Conservation (phyloP, 2,329 filamentous ascomycete species). For the Diaporthe citriasiana region DNA sequence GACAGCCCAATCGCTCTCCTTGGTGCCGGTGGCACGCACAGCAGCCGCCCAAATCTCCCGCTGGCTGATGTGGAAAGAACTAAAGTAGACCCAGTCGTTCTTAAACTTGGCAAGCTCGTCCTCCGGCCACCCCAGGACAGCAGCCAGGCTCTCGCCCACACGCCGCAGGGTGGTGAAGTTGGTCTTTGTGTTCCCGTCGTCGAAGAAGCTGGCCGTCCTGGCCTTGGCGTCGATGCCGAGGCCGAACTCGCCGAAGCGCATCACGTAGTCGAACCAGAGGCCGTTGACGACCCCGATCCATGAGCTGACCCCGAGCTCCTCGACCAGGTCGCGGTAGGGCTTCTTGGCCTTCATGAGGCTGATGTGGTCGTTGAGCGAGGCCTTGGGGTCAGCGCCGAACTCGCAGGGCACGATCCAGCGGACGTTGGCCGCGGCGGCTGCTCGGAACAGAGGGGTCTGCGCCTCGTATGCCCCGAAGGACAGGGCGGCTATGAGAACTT, state of each 20-base stretch:
- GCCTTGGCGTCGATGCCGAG: constrained; percentile 50
- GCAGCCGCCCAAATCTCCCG: constrained; percentile 53
- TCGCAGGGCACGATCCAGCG: constrained; percentile 51
- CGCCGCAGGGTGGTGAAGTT: constrained; percentile 50
- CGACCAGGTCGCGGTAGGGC: constrained; percentile 47
- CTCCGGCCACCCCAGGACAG: constrained; percentile 52
- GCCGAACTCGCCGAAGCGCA: constrained; percentile 47
- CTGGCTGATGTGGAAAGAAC: constrained; percentile 54
- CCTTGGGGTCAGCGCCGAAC: constrained; percentile 50
- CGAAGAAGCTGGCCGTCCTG: constrained; percentile 50
- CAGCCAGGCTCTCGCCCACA: constrained; percentile 54
- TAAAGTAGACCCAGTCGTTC: constrained; percentile 52
- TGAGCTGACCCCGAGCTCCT: constrained; percentile 49
- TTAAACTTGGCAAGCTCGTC: constrained; percentile 47
- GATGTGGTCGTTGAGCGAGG: constrained; percentile 43
- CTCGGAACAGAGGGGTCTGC: constrained; percentile 47
- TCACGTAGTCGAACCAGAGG: constrained; percentile 53
- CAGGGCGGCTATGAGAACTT: background rate
- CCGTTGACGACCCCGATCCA: constrained; percentile 53
- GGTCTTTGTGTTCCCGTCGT: constrained; percentile 48
- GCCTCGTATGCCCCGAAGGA: background rate
- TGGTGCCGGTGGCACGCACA: constrained; percentile 50
- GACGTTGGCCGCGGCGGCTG: constrained; percentile 51
- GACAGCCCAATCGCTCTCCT: constrained; percentile 17
- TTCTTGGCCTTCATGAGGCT: constrained; percentile 47